These are phyloP conservation scores for Skeletonema marinoi DNA, from an alignment of 108 stramenopile genomes.

Conservation along the genomic window DNA sequence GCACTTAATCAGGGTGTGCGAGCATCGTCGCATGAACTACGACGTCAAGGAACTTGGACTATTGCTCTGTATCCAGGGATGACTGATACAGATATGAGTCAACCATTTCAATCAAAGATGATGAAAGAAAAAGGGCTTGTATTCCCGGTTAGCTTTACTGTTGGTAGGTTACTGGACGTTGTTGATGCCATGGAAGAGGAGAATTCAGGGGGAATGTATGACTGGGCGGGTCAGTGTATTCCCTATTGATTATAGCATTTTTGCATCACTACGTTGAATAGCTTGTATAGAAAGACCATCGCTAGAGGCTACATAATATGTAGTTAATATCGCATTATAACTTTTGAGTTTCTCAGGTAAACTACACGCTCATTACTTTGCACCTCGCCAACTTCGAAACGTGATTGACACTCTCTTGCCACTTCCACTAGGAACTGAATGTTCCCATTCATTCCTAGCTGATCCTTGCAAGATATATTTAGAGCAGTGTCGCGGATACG, in stretches of 20 bases:
- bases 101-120: slow-evolving; percentile 58
- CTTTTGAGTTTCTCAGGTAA: background rate
- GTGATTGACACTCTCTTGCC: slow-evolving; percentile 46
- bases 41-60: slow-evolving; percentile 49
- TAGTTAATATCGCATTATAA: background rate
- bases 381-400: slow-evolving; percentile 33
- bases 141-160: slow-evolving; percentile 52
- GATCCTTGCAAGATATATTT: slow-evolving; percentile 39
- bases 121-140: slow-evolving; percentile 40
- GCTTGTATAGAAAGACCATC: background rate
- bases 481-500: slow-evolving; percentile 40
- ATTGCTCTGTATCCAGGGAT: slow-evolving; percentile 76
- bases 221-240: slow-evolving; percentile 30
- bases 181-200: slow-evolving; percentile 45
- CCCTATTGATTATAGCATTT: background rate
- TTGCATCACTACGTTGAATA: no score
- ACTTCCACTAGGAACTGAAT: slow-evolving; percentile 38
- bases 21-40: slow-evolving; percentile 59
- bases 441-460: slow-evolving; percentile 42
- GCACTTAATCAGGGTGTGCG: slow-evolving; percentile 64
- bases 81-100: slow-evolving; percentile 69
- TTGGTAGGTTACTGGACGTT: slow-evolving; percentile 34
- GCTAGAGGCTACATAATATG: background rate
- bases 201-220: slow-evolving; percentile 40
- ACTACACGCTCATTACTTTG: background rate